Base-by-base conservation (phyloP, 768 basidiomycete species). In the Tylopilus felleus region DNA sequence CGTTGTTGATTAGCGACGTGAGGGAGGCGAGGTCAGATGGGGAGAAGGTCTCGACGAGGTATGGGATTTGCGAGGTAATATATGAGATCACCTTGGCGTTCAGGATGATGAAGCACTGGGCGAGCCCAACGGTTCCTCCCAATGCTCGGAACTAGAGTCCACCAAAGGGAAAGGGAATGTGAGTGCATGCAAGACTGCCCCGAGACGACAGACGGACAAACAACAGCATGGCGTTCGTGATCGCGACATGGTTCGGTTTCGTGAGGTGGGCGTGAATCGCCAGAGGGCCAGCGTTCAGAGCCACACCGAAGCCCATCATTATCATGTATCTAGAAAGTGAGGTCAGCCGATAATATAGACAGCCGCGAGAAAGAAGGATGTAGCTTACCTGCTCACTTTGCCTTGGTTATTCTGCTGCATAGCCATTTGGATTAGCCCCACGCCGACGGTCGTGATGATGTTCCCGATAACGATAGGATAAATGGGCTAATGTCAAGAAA, bases 51-150 rank as follows among this genome's bases (percentile, higher is more conserved):
- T 68, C 72, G 16, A 68, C 66, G 5, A 29, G 39, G 23, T 71
- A 56, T 13, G 56, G 60, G 22, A 58, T 40, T 17, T 57, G 60
- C 5, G 49, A 19, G 2, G 21, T 27, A 55, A 82, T 65, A 49
- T 70, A 70, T 21, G 61, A 25, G 27, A 65, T 64, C 27, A 78
- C 79, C 63, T 73, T 78, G 31, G 71, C 65, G 56, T 73, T 73
- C 50, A 81, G 71, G 21, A 82, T 68, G 8, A 81, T 76, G 39
- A 74, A 72, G 48, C 79, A 80, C 57, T 82, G 81, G 0, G 81
- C 79, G 36, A 82, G 74, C 22, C 81, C 80, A 36, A 80, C 62
- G 0, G 79, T 80, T 8, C 80, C 80, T 17, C 80, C 80, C 36
- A 80, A 65, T 1, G 75, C 64, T 16, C 76, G 73, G 67, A 76